phyloP scores from a whole-genome alignment of 257 asterid genomes.

The Thymus quinquecostatus region DNA sequence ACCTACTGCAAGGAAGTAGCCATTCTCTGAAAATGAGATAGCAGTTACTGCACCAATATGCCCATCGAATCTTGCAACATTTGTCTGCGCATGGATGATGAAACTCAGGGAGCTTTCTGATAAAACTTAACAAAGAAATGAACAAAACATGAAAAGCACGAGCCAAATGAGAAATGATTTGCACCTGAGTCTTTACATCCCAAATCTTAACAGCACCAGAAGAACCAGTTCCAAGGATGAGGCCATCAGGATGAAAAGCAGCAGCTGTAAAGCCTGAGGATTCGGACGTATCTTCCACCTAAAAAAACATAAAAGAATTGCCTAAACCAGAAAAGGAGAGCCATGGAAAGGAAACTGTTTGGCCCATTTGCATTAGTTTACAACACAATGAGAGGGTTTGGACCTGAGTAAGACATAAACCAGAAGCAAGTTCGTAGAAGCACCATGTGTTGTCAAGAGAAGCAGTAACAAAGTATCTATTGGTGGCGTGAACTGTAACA shows the following conservation, averaged over 20 bases:
- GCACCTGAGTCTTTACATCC: conserved; percentile 98
- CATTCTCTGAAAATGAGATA: conserved; percentile 92
- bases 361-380: background rate
- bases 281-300: conserved; percentile 81
- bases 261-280: conserved; percentile 83
- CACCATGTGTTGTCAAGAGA: conserved; percentile 97
- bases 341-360: background rate
- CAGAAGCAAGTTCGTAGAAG: conserved; percentile 87
- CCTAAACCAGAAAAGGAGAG: background rate
- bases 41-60: conserved; percentile 84
- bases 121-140: background rate
- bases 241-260: conserved; percentile 98
- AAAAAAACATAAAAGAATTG: conserved; percentile 26
- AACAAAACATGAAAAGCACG: background rate
- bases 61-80: conserved; percentile 85
- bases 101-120: background rate
- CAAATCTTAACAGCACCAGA: conserved; percentile 79
- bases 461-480: conserved; percentile 85
- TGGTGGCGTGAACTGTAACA: conserved; percentile 94
- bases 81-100: conserved; percentile 46
- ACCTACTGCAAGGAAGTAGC: conserved; percentile 93
- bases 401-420: conserved; percentile 96
- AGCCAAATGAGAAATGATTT: conserved; percentile 5
- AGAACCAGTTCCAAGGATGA: conserved; percentile 96
- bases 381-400: background rate